Base-by-base conservation (phyloP, 2,329 filamentous ascomycete species). In the Keithomyces neogunnii region DNA sequence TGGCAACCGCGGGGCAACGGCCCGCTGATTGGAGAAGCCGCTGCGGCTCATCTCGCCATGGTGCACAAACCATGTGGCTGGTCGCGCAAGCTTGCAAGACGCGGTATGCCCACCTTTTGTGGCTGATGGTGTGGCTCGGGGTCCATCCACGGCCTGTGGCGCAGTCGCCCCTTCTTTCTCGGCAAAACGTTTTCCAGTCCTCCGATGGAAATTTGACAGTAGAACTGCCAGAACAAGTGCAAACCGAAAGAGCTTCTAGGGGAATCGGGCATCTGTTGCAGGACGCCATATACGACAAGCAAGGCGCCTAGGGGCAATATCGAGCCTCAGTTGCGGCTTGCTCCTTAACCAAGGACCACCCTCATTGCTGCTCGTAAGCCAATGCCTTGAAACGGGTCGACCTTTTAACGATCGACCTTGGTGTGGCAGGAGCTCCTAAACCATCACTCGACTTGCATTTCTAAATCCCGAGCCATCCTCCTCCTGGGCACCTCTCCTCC, bases 1-100 rank as follows among this genome's bases (percentile, higher is more conserved):
- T 66, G 63, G 71, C 75, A 80, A 81, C 77, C 62, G 66, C 76
- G 58, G 66, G 60, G 77, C 79, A 84, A 84, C 81, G 63, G 61
- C 11, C 3, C 39, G 59, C 29, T 65, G 50, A 78, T 78, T 79
- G 75, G 76, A 53, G 53, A 28, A 32, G 5, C 1, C 10, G 50
- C 40, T 55, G 53, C 57, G 49, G 56, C 54, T 47, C 55, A 49
- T 31, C 45, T 47, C 55, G 56, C 56, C 53, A 51, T 48, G 47
- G 44, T 46, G 50, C 52, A 57, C 56, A 54, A 57, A 51, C 62
- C 57, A 58, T 47, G 59, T 63, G 60, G 61, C 62, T 63, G 45
- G 57, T 61, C 60, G 61, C 62, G 60, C 49, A 45, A 44, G 40
- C 43, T 40, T 43, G 31, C 11, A 49, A 39, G 42, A 52, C 51